Evolutionary conservation across 2,329 filamentous ascomycete species (phyloP), one percentile per base, ranked within the genome.

Genomic region (Ceratocystis huliohia): DNA sequence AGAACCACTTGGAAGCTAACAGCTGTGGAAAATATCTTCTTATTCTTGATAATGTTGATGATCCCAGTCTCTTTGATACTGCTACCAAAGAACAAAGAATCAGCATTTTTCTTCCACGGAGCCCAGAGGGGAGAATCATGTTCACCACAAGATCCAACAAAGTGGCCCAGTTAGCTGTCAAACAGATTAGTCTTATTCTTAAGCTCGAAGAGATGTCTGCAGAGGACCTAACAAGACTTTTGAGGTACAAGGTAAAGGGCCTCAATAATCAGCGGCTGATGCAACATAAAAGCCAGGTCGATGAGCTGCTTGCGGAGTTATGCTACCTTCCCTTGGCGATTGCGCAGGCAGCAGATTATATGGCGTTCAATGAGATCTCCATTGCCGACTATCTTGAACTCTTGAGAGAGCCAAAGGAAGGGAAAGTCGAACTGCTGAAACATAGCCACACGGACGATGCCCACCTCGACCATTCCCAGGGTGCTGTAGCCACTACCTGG

Each of bases 61-160:
- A 72, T 45, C 50, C n/a, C 3, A 53, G n/a, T 10, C 3, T 25
- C n/a, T 22, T 25, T 2, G 10, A 25, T 0, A 10, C 7, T 64
- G 2, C 46, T 66, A 7, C 1, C 7, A 33, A 7, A 65, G 25
- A 37, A 28, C 2, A 37, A 10, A 13, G 53, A 5, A 48, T 66
- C 8, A 17, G 7, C 0, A 64, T 73, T 3, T 72, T 72, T 68
- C 69, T 78, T 4, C 76, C 75, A 0, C 61, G 53, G 0, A 70
- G 63, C 20, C 2, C 50, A 3, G 63, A 67, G 1, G 65, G 67
- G 30, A 53, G 8, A 6, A 59, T 65, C 13, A 33, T 68, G 1
- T 33, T 67, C 37, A 68, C 44, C 15, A 69, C 61, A 3, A 63
- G 64, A 22, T 61, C 44, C 41, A 10, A n/a, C 3, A 5, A 68